phyloP scores from a whole-genome alignment of 139 green algal species.

The Closterium sp. region DNA sequence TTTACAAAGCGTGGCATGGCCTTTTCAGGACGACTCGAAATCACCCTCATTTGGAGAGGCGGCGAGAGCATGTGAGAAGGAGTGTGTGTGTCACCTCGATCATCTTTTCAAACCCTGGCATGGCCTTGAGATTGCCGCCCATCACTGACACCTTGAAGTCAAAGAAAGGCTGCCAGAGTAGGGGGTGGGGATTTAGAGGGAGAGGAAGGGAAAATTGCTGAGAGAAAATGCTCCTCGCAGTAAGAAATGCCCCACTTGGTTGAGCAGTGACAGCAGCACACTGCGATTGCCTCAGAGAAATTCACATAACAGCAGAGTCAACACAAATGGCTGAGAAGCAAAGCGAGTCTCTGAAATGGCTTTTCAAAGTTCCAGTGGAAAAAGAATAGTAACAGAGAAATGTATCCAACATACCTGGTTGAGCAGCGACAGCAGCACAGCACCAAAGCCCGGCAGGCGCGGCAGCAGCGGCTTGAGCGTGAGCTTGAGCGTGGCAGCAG shows the following conservation, averaged over 20 bases:
- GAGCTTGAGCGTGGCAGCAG: not conserved
- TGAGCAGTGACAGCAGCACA: constrained; percentile 12
- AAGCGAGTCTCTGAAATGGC: no score
- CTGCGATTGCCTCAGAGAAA: no score
- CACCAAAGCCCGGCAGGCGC: constrained; percentile 13
- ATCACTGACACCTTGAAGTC: constrained; percentile 16
- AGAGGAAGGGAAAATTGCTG: no score
- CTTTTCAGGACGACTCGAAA: no score
- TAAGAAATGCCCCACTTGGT: constrained; percentile 1
- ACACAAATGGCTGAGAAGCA: constrained; percentile 3
- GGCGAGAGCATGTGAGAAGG: not conserved
- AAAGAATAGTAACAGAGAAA: no score
- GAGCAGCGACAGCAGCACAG: constrained; percentile 13
- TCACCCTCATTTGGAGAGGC: no score
- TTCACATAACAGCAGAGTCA: no score
- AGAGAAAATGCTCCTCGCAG: not conserved
- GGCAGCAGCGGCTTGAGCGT: constrained; percentile 24
- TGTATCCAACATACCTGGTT: not conserved
- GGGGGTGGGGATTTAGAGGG: not conserved
- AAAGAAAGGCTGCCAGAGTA: not conserved
- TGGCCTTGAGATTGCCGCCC: constrained; percentile 13
- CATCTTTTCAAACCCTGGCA: constrained; percentile 26
- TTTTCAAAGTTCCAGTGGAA: no score
- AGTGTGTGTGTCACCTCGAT: constrained; percentile 17
- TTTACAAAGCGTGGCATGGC: no score